A percentile compares a stretch with the other conserved stretches of the same genome.
phyloP scores from a whole-genome alignment of 306 rosid genomes.

The Inga leiocalycina region DNA sequence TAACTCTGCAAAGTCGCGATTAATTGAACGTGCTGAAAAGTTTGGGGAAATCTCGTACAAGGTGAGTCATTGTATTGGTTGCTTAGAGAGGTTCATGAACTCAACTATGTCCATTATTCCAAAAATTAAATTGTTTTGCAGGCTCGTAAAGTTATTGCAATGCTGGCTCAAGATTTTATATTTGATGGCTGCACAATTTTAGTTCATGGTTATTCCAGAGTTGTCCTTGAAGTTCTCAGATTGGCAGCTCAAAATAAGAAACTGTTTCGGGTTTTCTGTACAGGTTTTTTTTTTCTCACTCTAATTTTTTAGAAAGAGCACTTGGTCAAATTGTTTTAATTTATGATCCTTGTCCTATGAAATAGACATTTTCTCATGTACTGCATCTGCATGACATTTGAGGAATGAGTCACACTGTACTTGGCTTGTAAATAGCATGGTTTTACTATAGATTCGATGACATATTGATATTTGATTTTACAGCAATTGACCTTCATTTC shows the following conservation, averaged over 20 bases:
- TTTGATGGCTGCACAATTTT: conserved; percentile 90
- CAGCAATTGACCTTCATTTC: conserved; percentile 12
- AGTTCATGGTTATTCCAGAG: conserved; percentile 96
- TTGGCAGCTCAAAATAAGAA: conserved; percentile 82
- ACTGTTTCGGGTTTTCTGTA: conserved; percentile 85
- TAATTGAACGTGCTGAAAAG: conserved; percentile 97
- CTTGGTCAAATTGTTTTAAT: conserved; percentile 4
- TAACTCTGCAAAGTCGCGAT: conserved; percentile 80
- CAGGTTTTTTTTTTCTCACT: conserved; percentile 54
- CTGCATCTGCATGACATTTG: neutral
- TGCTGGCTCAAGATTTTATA: conserved; percentile 91
- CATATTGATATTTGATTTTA: neutral
- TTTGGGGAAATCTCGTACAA: conserved; percentile 90
- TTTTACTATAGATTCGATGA: neutral
- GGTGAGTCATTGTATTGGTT: conserved; percentile 40
- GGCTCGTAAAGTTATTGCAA: conserved; percentile 93
- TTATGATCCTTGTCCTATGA: neutral
- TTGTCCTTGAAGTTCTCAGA: conserved; percentile 80
- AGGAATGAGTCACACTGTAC: neutral
- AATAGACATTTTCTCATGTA: neutral
- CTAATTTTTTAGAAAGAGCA: neutral
- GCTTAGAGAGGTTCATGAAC: neutral
- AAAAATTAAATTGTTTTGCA: conserved; percentile 37
- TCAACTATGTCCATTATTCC: neutral
- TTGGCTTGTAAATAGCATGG: neutral